phyloP scores from a whole-genome alignment of 768 basidiomycete species.

The Kwoniella dendrophila region DNA sequence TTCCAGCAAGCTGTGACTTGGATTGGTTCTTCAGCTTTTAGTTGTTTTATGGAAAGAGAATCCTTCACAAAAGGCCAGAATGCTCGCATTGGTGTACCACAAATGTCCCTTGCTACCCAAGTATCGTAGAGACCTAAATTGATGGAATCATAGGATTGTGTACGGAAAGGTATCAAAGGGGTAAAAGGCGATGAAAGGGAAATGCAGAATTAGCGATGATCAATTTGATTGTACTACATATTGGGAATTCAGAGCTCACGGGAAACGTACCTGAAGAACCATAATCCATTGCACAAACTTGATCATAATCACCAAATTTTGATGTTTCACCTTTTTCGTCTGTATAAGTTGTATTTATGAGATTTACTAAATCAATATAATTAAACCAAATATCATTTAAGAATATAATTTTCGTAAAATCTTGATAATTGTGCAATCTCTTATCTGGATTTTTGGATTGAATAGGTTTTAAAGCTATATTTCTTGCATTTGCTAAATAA shows the following conservation, averaged over 20 bases:
- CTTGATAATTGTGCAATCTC: constrained; percentile 4
- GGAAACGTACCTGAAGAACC: constrained; percentile 21
- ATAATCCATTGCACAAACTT: constrained; percentile 60
- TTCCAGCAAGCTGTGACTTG: constrained; percentile 44
- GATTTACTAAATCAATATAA: constrained; percentile 58
- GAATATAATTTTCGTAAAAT: constrained; percentile 54
- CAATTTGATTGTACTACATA: too few relatives aligned
- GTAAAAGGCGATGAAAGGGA: too few relatives aligned
- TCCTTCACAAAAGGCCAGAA: constrained; percentile 17
- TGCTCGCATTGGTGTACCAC: constrained; percentile 27
- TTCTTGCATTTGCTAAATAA: constrained; percentile 57
- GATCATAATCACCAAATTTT: constrained; percentile 51
- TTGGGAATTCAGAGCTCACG: too few relatives aligned
- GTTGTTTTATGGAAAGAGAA: neutral
- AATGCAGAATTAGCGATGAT: too few relatives aligned
- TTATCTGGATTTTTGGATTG: constrained; percentile 54
- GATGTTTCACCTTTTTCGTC: constrained; percentile 28
- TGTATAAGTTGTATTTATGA: constrained; percentile 43
- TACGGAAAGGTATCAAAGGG: too few relatives aligned
- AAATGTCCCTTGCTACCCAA: constrained; percentile 24
- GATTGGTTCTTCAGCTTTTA: neutral
- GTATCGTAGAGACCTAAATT: constrained; percentile 20
- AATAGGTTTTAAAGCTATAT: constrained; percentile 59
- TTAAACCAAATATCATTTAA: constrained; percentile 59
- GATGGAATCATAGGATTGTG: neutral